Percentiles rank a stretch among this genome's conserved stretches.
Conservation (phyloP, 139 green algal genomes). For the Mesotaenium endlicherianum region DNA sequence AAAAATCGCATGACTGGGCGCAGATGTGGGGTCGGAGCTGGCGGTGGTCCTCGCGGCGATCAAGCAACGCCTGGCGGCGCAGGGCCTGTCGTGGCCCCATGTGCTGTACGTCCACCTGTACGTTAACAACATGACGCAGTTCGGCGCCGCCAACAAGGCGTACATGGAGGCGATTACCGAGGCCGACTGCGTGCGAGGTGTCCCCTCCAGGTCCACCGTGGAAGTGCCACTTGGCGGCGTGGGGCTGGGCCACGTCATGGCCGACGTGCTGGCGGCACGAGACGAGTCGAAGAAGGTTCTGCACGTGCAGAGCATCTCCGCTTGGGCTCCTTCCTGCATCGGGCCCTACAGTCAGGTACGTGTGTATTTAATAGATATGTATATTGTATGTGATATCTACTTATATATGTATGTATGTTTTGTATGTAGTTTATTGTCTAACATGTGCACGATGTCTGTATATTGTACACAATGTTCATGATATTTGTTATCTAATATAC, state of each 20-base stretch:
- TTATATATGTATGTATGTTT: too few relatives aligned
- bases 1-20: too few relatives aligned
- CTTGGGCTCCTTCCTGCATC: constrained; percentile 95
- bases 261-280: constrained; percentile 49
- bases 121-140: constrained; percentile 83
- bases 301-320: constrained; percentile 93
- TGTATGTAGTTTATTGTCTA: too few relatives aligned
- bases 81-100: constrained; percentile 54
- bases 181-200: constrained; percentile 32
- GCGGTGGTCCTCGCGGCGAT: constrained; percentile 18
- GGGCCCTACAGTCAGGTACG: constrained; percentile 90
- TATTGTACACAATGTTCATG: too few relatives aligned
- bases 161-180: constrained; percentile 65
- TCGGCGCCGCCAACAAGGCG: constrained; percentile 77
- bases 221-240: constrained; percentile 58
- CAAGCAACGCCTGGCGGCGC: constrained; percentile 35
- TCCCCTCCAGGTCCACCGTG: constrained; percentile 57
- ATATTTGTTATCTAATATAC: too few relatives aligned
- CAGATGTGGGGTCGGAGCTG: constrained; percentile 4
- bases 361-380: too few relatives aligned
- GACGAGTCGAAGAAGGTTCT: constrained; percentile 64
- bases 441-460: too few relatives aligned
- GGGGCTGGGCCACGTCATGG: constrained; percentile 55
- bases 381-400: too few relatives aligned
- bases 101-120: constrained; percentile 83